Conservation (phyloP, 202 grass and related monocot genomes). For the Panicum hallii region DNA sequence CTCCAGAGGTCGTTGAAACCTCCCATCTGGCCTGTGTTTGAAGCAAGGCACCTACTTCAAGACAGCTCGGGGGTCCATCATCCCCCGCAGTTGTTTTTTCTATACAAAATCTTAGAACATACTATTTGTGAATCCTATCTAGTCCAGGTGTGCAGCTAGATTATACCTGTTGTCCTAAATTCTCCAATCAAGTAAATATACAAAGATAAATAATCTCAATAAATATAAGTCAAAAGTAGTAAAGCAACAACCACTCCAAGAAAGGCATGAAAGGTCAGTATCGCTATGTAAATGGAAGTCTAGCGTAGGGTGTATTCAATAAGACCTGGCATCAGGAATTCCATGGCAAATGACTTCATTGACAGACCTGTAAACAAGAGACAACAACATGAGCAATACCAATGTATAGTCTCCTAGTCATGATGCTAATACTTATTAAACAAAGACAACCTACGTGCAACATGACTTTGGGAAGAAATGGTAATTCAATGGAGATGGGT, state of each 20-base stretch:
- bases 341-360: slow-evolving; percentile 99
- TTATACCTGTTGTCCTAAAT: not conserved
- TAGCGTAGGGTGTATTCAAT: slow-evolving; percentile 22
- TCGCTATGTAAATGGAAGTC: not conserved
- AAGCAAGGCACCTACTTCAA: not conserved
- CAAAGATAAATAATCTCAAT: slow-evolving; percentile 20
- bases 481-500: slow-evolving; percentile 95
- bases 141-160: not conserved
- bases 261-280: slow-evolving; percentile 25
- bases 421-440: slow-evolving; percentile 43
- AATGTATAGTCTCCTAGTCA: slow-evolving; percentile 21
- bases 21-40: not conserved
- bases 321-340: slow-evolving; percentile 96
- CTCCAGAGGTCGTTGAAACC: too few species aligned
- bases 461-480: slow-evolving; percentile 99
- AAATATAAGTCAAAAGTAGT: slow-evolving; percentile 23
- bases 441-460: slow-evolving; percentile 91
- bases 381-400: slow-evolving; percentile 38
- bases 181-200: not conserved
- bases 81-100: not conserved
- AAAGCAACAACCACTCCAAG: slow-evolving; percentile 44
- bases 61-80: not conserved
- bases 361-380: slow-evolving; percentile 71
- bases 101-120: not conserved
- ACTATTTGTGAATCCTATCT: not conserved